phyloP scores from a whole-genome alignment of 176 grass and related monocot genomes.

The Cenchrus fungigraminus region DNA sequence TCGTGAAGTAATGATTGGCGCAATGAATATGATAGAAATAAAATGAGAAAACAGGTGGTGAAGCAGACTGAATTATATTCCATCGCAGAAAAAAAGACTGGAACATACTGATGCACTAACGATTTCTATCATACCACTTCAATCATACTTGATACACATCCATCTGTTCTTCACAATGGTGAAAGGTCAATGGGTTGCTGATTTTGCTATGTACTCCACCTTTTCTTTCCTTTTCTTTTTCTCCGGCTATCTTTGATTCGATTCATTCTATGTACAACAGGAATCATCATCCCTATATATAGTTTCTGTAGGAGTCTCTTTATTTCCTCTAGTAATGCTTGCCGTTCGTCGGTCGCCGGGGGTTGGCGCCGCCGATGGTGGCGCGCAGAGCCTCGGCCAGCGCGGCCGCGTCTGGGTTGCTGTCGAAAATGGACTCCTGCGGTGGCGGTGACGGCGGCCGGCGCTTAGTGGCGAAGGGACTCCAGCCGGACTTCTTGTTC shows the following conservation, averaged over 20 bases:
- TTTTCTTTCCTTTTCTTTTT: background rate
- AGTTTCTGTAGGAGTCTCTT: conserved; percentile 12
- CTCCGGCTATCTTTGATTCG: conserved; percentile 20
- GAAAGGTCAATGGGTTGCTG: conserved; percentile 30
- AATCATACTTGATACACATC: conserved; percentile 30
- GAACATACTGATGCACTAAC: background rate
- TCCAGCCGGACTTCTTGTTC: conserved; percentile 60
- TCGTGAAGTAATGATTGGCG: conserved; percentile 39
- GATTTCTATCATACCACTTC: conserved; percentile 40
- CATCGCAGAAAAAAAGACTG: background rate
- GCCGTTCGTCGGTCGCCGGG: conserved; percentile 40
- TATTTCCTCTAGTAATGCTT: conserved; percentile 48
- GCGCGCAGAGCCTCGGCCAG: conserved; percentile 30
- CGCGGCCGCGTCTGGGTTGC: conserved; percentile 46
- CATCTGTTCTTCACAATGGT: conserved; percentile 39
- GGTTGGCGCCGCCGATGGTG: conserved; percentile 35
- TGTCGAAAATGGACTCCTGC: conserved; percentile 42
- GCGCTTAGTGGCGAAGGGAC: conserved; percentile 53
- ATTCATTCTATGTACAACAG: conserved; percentile 42
- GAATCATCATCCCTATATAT: conserved; percentile 37
- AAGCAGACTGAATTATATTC: background rate
- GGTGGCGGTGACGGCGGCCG: conserved; percentile 32
- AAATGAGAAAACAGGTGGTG: conserved; percentile 18
- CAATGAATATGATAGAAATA: conserved; percentile 39
- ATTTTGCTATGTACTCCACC: conserved; percentile 43